Conservation (phyloP, 2,329 filamentous ascomycete species). For the Coniella vitis region DNA sequence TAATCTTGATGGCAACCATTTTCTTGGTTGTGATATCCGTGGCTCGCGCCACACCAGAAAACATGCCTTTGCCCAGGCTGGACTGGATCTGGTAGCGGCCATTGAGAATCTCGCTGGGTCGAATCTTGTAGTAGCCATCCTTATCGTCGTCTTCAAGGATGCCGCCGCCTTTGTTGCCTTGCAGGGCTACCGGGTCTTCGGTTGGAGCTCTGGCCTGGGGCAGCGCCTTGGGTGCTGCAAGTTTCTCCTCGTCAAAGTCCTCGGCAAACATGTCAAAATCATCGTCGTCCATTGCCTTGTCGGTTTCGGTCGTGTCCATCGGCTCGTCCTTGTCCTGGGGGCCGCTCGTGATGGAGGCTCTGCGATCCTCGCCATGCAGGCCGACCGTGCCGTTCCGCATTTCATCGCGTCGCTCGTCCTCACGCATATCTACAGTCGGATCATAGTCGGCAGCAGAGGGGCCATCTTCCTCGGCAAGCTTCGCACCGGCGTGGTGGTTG, state of each 20-base stretch:
- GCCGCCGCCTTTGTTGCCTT: slow-evolving; percentile 53
- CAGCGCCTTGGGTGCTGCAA: slow-evolving; percentile 43
- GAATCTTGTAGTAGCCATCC: slow-evolving; percentile 94
- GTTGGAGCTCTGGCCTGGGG: slow-evolving; percentile 29
- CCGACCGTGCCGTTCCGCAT: slow-evolving; percentile 51
- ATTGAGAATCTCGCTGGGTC: slow-evolving; percentile 83
- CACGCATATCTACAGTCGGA: slow-evolving; percentile 79
- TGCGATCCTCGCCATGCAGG: slow-evolving; percentile 37
- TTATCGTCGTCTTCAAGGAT: slow-evolving; percentile 90
- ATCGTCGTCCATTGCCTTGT: slow-evolving; percentile 56
- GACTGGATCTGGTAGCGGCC: slow-evolving; percentile 84
- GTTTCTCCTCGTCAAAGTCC: slow-evolving; percentile 63
- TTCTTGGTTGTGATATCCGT: slow-evolving; percentile 67
- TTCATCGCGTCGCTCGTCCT: slow-evolving; percentile 68
- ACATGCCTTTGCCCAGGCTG: slow-evolving; percentile 87
- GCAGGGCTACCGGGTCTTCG: slow-evolving; percentile 41
- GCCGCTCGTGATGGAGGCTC: slow-evolving; percentile 15
- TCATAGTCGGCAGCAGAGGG: slow-evolving; percentile 93
- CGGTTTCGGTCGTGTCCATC: slow-evolving; percentile 24
- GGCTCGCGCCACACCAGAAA: slow-evolving; percentile 90
- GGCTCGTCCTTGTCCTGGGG: slow-evolving; percentile 24
- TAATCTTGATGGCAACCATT: slow-evolving; percentile 94
- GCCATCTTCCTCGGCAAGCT: slow-evolving; percentile 52
- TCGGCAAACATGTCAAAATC: slow-evolving; percentile 89
- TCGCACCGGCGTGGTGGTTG: slow-evolving; percentile 46